These are phyloP conservation scores for Cercospora sp. DNA, from an alignment of 2,329 filamentous ascomycete genomes.

Conservation along the genomic window DNA sequence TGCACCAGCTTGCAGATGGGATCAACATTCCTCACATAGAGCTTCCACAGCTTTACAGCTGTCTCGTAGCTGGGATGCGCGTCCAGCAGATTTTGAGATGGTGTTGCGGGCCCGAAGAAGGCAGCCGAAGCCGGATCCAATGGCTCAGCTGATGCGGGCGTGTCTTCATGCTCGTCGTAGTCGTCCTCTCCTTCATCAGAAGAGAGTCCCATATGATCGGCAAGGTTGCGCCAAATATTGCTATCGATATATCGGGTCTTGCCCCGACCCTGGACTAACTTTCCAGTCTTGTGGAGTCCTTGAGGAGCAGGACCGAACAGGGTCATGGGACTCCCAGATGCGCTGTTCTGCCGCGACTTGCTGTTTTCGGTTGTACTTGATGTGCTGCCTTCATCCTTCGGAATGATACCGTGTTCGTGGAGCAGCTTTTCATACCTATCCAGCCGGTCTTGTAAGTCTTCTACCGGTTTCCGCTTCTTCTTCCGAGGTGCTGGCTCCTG, in stretches of 20 bases:
- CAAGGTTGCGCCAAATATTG: conserved; percentile 36
- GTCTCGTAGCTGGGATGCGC: conserved; percentile 57
- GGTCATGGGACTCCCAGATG: neutral
- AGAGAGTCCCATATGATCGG: conserved; percentile 34
- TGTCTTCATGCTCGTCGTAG: conserved; percentile 24
- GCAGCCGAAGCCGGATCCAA: conserved; percentile 35
- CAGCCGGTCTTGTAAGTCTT: conserved; percentile 41
- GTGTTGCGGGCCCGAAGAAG: conserved; percentile 23
- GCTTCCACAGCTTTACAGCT: conserved; percentile 56
- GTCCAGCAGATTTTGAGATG: conserved; percentile 34
- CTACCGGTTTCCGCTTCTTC: conserved; percentile 42
- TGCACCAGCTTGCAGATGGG: conserved; percentile 71
- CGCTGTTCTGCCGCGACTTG: neutral
- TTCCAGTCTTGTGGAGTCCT: conserved; percentile 5
- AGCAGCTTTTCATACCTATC: conserved; percentile 47
- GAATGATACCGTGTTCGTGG: conserved; percentile 40
- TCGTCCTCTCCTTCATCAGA: conserved; percentile 33
- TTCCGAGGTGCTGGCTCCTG: conserved; percentile 44
- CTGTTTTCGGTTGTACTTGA: neutral
- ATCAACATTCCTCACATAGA: conserved; percentile 70
- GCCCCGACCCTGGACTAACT: conserved; percentile 35
- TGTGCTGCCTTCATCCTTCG: conserved; percentile 13
- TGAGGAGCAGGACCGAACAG: neutral
- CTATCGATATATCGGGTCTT: conserved; percentile 49
- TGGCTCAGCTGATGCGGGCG: conserved; percentile 27